These are phyloP conservation scores for Emergomyces orientalis DNA, from an alignment of 2,329 filamentous ascomycete genomes.

Conservation along the genomic window DNA sequence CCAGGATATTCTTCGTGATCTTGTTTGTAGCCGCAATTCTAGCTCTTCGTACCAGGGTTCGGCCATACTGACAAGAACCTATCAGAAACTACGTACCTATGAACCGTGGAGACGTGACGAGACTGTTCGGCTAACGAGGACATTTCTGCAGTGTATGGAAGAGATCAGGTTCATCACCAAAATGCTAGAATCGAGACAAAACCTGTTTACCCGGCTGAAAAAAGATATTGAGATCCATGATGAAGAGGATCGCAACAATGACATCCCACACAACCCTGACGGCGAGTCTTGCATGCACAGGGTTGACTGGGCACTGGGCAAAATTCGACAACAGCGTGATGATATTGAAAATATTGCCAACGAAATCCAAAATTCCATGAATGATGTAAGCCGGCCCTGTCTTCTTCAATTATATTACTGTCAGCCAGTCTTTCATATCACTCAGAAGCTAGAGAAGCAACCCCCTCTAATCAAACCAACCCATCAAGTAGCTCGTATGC, in stretches of 20 bases:
- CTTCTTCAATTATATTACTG: background rate
- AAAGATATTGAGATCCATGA: slow-evolving; percentile 1
- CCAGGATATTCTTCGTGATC: slow-evolving; percentile 7
- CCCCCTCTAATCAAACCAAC: background rate
- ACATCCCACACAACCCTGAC: background rate
- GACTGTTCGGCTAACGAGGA: slow-evolving; percentile 4
- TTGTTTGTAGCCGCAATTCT: slow-evolving; percentile 5
- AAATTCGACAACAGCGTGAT: slow-evolving; percentile 3
- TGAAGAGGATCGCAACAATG: slow-evolving; percentile 1
- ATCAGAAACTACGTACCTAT: slow-evolving; percentile 6
- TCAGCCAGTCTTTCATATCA: too few relatives aligned
- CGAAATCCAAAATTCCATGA: slow-evolving; percentile 5
- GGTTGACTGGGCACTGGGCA: background rate
- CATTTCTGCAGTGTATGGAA: slow-evolving; percentile 6
- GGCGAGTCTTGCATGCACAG: slow-evolving; percentile 2
- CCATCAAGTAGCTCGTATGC: background rate
- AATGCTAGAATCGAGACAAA: slow-evolving; percentile 1
- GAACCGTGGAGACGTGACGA: slow-evolving; percentile 6
- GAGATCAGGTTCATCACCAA: slow-evolving; percentile 3
- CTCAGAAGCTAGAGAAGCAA: background rate
- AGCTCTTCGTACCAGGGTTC: background rate
- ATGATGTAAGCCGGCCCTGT: background rate
- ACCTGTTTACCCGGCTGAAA: background rate
- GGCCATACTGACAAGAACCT: background rate
- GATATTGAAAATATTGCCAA: slow-evolving; percentile 3